A percentile compares a stretch with the other conserved stretches of the same genome.
phyloP scores from a whole-genome alignment of 768 basidiomycete genomes.

The Cystobasidium onofrii region DNA sequence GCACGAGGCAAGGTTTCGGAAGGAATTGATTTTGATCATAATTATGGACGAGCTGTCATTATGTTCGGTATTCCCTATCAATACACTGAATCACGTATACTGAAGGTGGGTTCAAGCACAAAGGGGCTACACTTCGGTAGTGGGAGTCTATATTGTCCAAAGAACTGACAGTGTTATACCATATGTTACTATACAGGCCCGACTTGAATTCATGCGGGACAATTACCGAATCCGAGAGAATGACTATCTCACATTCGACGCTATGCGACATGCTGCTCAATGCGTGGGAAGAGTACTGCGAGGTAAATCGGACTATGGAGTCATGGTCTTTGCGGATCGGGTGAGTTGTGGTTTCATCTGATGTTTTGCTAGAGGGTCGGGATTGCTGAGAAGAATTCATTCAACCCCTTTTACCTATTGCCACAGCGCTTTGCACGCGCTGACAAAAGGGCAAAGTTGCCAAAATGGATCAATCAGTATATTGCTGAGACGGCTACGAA shows the following conservation, averaged over 20 bases:
- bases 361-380: conserved; percentile 19
- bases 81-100: conserved; percentile 93
- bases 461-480: conserved; percentile 98
- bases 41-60: conserved; percentile 92
- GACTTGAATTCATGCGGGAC: conserved; percentile 94
- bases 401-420: background rate
- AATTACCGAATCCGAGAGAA: conserved; percentile 96
- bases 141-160: no score
- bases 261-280: conserved; percentile 98
- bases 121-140: no score
- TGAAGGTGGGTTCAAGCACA: conserved; percentile 53
- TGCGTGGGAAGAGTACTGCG: conserved; percentile 95
- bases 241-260: conserved; percentile 97
- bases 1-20: conserved; percentile 98
- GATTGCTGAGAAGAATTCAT: background rate
- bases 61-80: conserved; percentile 77
- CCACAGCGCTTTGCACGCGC: conserved; percentile 76
- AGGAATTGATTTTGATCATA: conserved; percentile 99
- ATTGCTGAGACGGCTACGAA: conserved; percentile 98
- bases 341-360: conserved; percentile 50
- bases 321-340: conserved; percentile 99
- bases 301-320: conserved; percentile 95
- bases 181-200: no score
- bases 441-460: conserved; percentile 81
- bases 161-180: no score